These are phyloP conservation scores for Herpetomonas muscarum DNA, from an alignment of 208 protist genomes.

Conservation along the genomic window DNA sequence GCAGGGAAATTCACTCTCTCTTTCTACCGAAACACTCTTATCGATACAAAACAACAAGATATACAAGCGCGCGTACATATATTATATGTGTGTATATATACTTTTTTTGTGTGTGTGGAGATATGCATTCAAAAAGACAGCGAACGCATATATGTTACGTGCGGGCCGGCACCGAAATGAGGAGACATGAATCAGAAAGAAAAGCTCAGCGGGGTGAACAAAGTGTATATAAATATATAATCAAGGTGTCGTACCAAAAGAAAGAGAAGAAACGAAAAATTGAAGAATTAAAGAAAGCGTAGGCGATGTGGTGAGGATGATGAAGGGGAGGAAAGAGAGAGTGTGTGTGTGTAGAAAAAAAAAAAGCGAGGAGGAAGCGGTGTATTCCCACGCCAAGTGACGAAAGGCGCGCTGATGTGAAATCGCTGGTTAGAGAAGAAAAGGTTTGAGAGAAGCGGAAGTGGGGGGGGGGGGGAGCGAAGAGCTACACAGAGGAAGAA, in stretches of 20 bases:
- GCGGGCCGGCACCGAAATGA: too few species aligned
- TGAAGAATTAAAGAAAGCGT: neutral
- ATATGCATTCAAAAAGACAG: slow-evolving; percentile 4
- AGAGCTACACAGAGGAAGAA: neutral
- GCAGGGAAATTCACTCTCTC: neutral
- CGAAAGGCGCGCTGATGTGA: too few species aligned
- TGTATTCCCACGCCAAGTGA: too few species aligned
- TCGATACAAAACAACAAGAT: slow-evolving; percentile 5
- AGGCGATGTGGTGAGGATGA: neutral
- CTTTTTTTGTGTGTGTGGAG: slow-evolving; percentile 6
- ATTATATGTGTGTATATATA: slow-evolving; percentile 4
- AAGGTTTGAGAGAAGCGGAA: too few species aligned
- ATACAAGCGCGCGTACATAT: slow-evolving; percentile 5
- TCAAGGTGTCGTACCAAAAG: neutral
- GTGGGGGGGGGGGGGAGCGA: neutral
- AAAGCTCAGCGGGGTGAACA: neutral
- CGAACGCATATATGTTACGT: neutral
- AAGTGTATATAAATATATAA: slow-evolving; percentile 3
- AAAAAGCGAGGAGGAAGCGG: neutral
- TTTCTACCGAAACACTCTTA: too few species aligned
- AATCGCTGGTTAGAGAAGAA: too few species aligned
- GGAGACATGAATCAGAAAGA: slow-evolving; percentile 4
- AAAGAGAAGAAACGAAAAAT: slow-evolving; percentile 1
- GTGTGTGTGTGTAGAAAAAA: neutral
- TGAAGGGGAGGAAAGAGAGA: neutral